phyloP scores from a whole-genome alignment of 139 green algal genomes.

The Yamagishiella unicocca region DNA sequence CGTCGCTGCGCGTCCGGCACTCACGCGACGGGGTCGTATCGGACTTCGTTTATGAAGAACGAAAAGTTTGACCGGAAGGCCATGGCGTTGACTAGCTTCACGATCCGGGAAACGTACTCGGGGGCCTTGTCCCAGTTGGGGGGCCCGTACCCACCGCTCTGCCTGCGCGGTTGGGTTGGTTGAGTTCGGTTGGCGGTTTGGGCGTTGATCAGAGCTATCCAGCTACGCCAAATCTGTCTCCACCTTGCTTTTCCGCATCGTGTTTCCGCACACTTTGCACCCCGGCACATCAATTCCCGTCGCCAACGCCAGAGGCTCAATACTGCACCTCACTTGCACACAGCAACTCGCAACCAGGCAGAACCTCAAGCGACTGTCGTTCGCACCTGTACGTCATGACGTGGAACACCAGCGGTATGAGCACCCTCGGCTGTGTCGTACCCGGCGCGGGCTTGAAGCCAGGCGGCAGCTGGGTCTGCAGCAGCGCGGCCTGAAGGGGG shows the following conservation, averaged over 20 bases:
- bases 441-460: background rate
- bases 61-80: background rate
- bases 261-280: too few species aligned
- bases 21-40: slow-evolving; percentile 13
- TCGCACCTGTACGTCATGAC: slow-evolving; percentile 33
- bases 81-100: slow-evolving; percentile 22
- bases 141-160: background rate
- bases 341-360: too few species aligned
- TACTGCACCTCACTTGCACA: too few species aligned
- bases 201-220: too few species aligned
- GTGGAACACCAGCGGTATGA: slow-evolving; percentile 36
- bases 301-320: too few species aligned
- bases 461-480: background rate
- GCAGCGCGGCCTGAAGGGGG: slow-evolving; percentile 1
- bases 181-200: too few species aligned
- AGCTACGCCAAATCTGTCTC: too few species aligned
- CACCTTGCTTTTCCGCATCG: too few species aligned
- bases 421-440: background rate
- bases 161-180: too few species aligned
- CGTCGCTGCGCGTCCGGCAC: too few species aligned
- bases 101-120: slow-evolving; percentile 2
- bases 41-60: slow-evolving; percentile 35
- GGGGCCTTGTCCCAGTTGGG: background rate
- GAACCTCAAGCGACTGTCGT: too few species aligned
- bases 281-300: too few species aligned